Evolutionary conservation across 768 basidiomycete genomes (phyloP).

Genomic region (Phanerochaete sordida): DNA sequence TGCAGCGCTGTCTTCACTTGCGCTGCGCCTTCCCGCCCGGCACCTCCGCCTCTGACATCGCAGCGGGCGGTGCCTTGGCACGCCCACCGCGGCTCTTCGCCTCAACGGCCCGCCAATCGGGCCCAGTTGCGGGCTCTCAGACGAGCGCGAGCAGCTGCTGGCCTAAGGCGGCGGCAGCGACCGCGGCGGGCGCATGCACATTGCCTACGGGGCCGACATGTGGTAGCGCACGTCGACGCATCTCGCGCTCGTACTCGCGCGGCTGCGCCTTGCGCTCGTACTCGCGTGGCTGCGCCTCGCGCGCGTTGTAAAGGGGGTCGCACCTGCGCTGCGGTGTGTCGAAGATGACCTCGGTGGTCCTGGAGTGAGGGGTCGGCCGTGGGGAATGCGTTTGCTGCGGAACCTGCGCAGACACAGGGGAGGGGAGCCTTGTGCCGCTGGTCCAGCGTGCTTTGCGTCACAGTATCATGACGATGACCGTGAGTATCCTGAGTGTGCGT

Average conservation of each 20-base stretch:
- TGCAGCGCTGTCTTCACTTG: slow-evolving; percentile 41
- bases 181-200: slow-evolving; percentile 22
- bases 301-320: slow-evolving; percentile 59
- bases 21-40: slow-evolving; percentile 60
- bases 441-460: slow-evolving; percentile 19
- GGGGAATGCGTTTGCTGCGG: not conserved
- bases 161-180: slow-evolving; percentile 27
- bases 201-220: slow-evolving; percentile 19
- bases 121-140: slow-evolving; percentile 49
- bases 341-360: slow-evolving; percentile 17
- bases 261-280: slow-evolving; percentile 8
- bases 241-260: slow-evolving; percentile 38
- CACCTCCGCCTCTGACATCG: slow-evolving; percentile 35
- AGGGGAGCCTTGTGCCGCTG: slow-evolving; percentile 9
- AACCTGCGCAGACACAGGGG: not conserved
- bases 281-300: slow-evolving; percentile 25
- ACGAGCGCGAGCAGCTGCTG: slow-evolving; percentile 41
- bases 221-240: slow-evolving; percentile 17
- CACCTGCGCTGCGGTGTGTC: slow-evolving; percentile 53
- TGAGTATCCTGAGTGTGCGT: slow-evolving; percentile 43
- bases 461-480: not conserved
- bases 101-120: not conserved
- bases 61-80: slow-evolving; percentile 21
- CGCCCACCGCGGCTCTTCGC: slow-evolving; percentile 2
- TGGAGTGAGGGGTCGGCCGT: not conserved